Percentiles rank a stretch among this genome's conserved stretches.
phyloP scores from a whole-genome alignment of 257 asterid genomes.

The Capsicum baccatum region DNA sequence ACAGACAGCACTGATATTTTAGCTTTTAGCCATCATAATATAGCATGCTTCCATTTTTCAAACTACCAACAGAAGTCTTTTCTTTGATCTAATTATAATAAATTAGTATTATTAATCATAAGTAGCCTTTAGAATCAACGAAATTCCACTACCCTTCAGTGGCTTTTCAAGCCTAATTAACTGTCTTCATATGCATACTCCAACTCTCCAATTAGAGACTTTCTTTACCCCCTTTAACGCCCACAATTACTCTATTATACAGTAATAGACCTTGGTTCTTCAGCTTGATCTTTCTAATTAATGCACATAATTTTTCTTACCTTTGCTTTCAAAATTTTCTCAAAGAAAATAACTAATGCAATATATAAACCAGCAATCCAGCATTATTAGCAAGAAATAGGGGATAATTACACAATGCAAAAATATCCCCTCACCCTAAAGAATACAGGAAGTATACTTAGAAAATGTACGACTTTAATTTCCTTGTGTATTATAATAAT shows the following conservation, averaged over 20 bases:
- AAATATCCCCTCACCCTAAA: not conserved
- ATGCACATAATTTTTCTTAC: not conserved
- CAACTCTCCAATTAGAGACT: not conserved
- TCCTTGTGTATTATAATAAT: not conserved
- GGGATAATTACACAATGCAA: not conserved
- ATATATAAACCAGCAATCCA: not conserved
- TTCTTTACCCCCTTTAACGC: not conserved
- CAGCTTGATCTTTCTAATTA: not conserved
- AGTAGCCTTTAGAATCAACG: constrained; percentile 37
- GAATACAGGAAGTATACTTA: not conserved
- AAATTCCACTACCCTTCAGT: constrained; percentile 29
- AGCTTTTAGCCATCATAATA: constrained; percentile 20
- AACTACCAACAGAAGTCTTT: constrained; percentile 13
- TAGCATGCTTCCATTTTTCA: constrained; percentile 25
- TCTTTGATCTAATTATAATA: not conserved
- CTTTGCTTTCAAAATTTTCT: not conserved
- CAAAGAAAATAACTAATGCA: not conserved
- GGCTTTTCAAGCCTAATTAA: constrained; percentile 18
- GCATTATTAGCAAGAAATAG: not conserved
- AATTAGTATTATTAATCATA: not conserved
- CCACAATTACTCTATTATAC: not conserved
- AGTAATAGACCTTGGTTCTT: not conserved
- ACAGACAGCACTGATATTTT: constrained; percentile 10
- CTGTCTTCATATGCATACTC: not conserved
- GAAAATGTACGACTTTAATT: not conserved